Evolutionary conservation across 179 eudicot species (phyloP).

Genomic region (Sideroxylon spinosum): DNA sequence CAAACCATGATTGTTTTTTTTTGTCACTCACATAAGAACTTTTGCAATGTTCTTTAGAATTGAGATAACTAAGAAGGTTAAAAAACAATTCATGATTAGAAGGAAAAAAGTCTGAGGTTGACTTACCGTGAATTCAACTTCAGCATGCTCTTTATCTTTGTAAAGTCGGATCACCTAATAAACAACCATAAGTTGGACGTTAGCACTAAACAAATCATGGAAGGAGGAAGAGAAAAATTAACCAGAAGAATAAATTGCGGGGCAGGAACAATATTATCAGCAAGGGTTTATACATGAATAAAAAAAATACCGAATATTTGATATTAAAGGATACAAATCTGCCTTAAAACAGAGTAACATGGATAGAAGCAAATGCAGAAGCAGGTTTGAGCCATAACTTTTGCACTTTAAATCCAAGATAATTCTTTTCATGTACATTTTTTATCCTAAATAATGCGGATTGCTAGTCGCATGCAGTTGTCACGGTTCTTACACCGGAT

Average conservation of each 20-base stretch:
- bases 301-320: background rate
- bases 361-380: too few species aligned
- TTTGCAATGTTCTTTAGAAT: slow-evolving; percentile 3
- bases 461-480: too few species aligned
- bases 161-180: slow-evolving; percentile 69
- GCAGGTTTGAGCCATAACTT: too few species aligned
- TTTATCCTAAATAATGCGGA: too few species aligned
- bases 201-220: slow-evolving; percentile 2
- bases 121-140: slow-evolving; percentile 77
- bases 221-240: background rate
- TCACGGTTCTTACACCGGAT: too few species aligned
- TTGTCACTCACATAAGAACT: background rate
- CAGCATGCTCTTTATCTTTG: slow-evolving; percentile 84
- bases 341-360: too few species aligned
- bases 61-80: background rate
- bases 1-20: background rate
- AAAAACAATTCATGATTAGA: background rate
- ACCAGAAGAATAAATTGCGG: background rate
- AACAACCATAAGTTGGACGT: slow-evolving; percentile 10
- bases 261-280: background rate
- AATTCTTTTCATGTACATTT: too few species aligned
- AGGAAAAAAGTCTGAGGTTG: background rate
- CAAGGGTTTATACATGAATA: background rate
- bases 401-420: too few species aligned
- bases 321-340: too few species aligned